These are phyloP conservation scores for Trematosphaeria pertusa DNA, from an alignment of 2,329 filamentous ascomycete genomes.

Conservation along the genomic window DNA sequence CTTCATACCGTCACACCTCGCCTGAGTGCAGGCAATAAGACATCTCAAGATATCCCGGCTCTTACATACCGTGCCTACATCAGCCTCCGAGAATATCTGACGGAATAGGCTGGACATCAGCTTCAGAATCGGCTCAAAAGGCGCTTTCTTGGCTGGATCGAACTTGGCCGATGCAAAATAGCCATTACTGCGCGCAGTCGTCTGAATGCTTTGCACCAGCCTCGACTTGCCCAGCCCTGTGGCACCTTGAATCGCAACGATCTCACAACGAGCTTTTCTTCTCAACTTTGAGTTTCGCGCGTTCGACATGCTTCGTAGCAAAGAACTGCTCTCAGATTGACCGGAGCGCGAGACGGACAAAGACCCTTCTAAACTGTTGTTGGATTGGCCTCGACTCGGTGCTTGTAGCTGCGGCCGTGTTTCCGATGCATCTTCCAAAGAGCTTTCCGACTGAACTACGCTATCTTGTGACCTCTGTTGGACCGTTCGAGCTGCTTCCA, in stretches of 20 bases:
- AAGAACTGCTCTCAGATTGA: slow-evolving; percentile 34
- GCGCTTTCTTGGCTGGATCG: slow-evolving; percentile 64
- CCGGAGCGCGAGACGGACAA: slow-evolving; percentile 32
- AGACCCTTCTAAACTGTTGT: slow-evolving; percentile 40
- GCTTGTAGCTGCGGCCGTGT: slow-evolving; percentile 28
- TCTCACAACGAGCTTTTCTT: slow-evolving; percentile 63
- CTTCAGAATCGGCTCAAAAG: slow-evolving; percentile 67
- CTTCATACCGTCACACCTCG: too few species aligned
- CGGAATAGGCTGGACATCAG: slow-evolving; percentile 68
- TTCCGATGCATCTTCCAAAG: slow-evolving; percentile 31
- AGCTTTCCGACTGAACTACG: slow-evolving; percentile 30
- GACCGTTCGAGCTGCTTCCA: slow-evolving; percentile 33
- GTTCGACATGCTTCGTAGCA: slow-evolving; percentile 39
- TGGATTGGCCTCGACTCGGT: slow-evolving; percentile 31
- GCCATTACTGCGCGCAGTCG: slow-evolving; percentile 62
- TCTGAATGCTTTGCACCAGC: slow-evolving; percentile 64
- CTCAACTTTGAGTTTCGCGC: slow-evolving; percentile 55
- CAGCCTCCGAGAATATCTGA: slow-evolving; percentile 70
- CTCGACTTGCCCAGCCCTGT: slow-evolving; percentile 68
- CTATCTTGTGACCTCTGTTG: slow-evolving; percentile 42
- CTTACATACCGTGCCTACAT: slow-evolving; percentile 58
- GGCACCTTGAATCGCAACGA: slow-evolving; percentile 64
- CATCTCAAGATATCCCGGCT: background rate
- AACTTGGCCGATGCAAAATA: slow-evolving; percentile 68
- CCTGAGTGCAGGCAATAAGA: too few species aligned